Evolutionary conservation across 1,284 basidiomycete species (phyloP), one percentile per base, ranked within the genome.

Genomic region (Rhodotorula glutinis): DNA sequence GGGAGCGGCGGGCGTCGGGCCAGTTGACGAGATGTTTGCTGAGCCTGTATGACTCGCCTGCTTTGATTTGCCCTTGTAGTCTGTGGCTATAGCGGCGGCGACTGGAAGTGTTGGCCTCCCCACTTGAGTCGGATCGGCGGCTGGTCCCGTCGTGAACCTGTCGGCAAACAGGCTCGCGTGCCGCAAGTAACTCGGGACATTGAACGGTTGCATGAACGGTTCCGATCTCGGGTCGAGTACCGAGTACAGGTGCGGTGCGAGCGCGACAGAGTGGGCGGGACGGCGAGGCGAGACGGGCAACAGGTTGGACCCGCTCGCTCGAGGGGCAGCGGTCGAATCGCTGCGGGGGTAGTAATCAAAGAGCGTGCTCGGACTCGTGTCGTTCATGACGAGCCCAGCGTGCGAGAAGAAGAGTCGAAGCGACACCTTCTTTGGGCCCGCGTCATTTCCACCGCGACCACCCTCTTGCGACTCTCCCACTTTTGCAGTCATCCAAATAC

Each of bases 81-180:
- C n/a, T 27, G 49, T 47, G n/a, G 44, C 44, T 10, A 21, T 17
- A 25, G 46, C 46, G 13, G 19, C n/a, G n/a, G 46, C 21, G 46
- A 13, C 21, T 19, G 11, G 46, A 47, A 11, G 46, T 13, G 46
- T 21, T 23, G 21, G 23, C 29, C 17, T 27, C 44, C 13, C 27
- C 38, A 23, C 33, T 30, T 4, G 27, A 30, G 21, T 19, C 41
- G 29, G 7, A 19, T 38, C 33, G 60, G 17, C 10, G 4, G n/a
- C n/a, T n/a, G 11, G 7, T 27, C 17, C 19, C n/a, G 69, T 71
- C 58, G 65, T 62, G 66, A 71, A 71, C 16, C 57, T 53, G 30
- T 52, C 25, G 29, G 27, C 21, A 30, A 46, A 54, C 47, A 61
- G 66, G 27, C 53, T 47, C 13, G 66, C 63, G 40, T 71, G 66